Base-by-base conservation (phyloP, 202 grass and related monocot species). In the Panicum hallii region DNA sequence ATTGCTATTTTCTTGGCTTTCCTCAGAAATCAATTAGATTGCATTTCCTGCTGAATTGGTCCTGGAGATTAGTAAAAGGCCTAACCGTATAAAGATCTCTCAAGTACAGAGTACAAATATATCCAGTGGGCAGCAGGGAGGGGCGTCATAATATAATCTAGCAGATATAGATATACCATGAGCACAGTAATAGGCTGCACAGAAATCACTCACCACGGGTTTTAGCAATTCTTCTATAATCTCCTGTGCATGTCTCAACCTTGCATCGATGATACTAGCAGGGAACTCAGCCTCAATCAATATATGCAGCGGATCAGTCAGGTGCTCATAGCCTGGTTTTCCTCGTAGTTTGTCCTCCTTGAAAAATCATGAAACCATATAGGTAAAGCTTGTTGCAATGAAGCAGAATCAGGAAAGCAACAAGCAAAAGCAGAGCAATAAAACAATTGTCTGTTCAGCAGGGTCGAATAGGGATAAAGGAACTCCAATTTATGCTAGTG, bases 231-330 rank as follows among this genome's bases (percentile, higher is more conserved):
- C 91, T 88, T 99, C 93, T 80, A 99, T 91, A 72, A 94, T 87
- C 80, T 96, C 97, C 80, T 96, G 93, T 63, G 97, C 97, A 67
- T 94, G 90, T 85, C 86, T 92, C 79, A 99, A 86, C 52, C 91
- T 96, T 79, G 87, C 78, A 73, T 99, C 93, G 36, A 96, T 91
- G 81, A 94, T 87, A 92, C 78, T 91, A 43, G 79, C 87, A 72
- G 97, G 97, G 84, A 99, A 92, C 77, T 99, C 97, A 16, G 93
- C 91, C 77, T 99, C 97, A 67, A 99, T 92, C 86, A 99, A 84
- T 66, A 99, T 99, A 85, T 99, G 97, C 70, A 99, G 84, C 6
- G 88, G 97, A 34, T 99, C 97, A 23, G 83, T 94, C 68, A 99
- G 85, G 85, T 99, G 97, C 43, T 99, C 93, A 71, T 99, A 99